Evolutionary conservation across 371 early-diverging fungal genomes (phyloP), one percentile per base, ranked within the genome.

Genomic region (Nematocida ausubeli): DNA sequence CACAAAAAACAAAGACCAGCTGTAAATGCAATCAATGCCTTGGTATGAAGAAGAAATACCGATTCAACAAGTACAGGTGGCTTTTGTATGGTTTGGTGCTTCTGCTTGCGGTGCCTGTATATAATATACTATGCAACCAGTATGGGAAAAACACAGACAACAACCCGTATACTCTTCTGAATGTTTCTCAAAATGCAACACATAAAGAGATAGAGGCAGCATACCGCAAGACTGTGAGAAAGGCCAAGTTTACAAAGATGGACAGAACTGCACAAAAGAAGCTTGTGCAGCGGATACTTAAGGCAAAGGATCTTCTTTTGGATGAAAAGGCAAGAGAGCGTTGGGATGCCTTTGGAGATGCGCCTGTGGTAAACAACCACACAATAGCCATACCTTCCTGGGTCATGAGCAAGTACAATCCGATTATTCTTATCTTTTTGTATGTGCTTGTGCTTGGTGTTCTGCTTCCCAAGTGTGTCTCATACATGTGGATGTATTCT

Each of bases 361-460:
- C 30, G 2, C 79, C 81, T 14, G 68, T 56, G 26, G 71, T 60
- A 58, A 70, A 63, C 16, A 64, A 28, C n/a, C 80, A 84, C 64
- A 62, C 82, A 14, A 68, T 86, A 6, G 86, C 86, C 14, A 83
- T 86, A n/a, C 86, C 86, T 32, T 30, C 57, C 30, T 68, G 80
- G 39, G 19, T 84, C 40, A 63, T 84, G 35, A 79, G 65, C n/a
- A 79, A 72, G 50, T 71, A 78, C 52, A 49, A 55, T 16, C 22
- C 69, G 30, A 30, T 82, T 28, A 5, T 72, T 12, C 34, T 72
- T 12, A 63, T 86, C 37, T 49, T 78, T 12, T 3, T 83, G 26
- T 86, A 86, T 57, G 51, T 69, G 3, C 14, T 81, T 7, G 24
- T 83, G 5, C 56, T 86, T 3, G 82, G 81, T 9, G 56, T 83